Evolutionary conservation across 352 stramenopile species (phyloP), one percentile per base, ranked within the genome.

Genomic region (Pythium monospermum): DNA sequence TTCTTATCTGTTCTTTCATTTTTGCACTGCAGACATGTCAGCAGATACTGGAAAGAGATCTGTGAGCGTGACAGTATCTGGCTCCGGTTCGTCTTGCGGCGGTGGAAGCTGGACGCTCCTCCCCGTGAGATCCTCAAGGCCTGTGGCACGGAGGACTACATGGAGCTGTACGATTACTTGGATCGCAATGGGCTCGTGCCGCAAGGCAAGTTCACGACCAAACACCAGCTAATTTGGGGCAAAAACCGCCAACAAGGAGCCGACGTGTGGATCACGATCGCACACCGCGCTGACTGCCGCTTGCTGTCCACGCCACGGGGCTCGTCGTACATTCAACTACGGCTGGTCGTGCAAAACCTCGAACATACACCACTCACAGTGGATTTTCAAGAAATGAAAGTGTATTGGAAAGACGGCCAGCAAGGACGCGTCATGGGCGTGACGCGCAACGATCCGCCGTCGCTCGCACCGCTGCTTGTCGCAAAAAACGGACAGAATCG

Each of bases 181-280:
- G 66, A 85, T 12, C 68, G 69, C 22, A 77, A 74, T 23, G 59
- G 67, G 2, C 82, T 76, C 41, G 53, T 85, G 33, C 79, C 79
- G 0, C 70, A 68, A 8, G 76, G 73, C 42, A 82, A 82, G 41
- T 91, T 78, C 56, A 85, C 76, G 7, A 76, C 66, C 33, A 81
- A 82, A 53, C 68, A 83, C 22, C 74, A 86, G 53, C 67, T 87
- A 40, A 68, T 86, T 6, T 91, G 79, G 79, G 79, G 76, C 3
- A 78, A 77, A 22, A 76, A 60, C 21, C 69, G 76, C 1, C 72
- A 85, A 13, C 70, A 88, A 50, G 69, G 69, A n/a, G 69, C 76
- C 3, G 76, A 91, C 42, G 71, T 80, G 15, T 91, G 79, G 79
- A 64, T 91, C 42, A 88, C 75, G 4, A 58, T 91, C 23, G 79